Evolutionary conservation across 208 protist species (phyloP), one percentile per base, ranked within the genome.

Genomic region (Trypanosomatidae sp.): DNA sequence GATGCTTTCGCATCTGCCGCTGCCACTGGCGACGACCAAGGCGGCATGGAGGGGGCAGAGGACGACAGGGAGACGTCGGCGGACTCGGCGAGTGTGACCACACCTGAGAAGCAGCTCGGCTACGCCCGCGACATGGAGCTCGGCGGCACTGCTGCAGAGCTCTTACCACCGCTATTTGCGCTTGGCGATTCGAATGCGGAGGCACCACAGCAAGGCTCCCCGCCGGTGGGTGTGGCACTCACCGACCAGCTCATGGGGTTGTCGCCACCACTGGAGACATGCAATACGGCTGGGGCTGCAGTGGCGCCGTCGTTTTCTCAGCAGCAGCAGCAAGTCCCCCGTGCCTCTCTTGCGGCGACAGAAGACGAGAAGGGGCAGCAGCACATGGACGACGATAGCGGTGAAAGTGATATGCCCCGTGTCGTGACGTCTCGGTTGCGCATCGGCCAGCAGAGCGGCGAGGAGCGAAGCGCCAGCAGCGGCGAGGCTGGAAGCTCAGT

Each of bases 41-140:
- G 33, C 39, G 8, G n/a, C 17, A 28, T 53, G 15, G 64, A 9
- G 25, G 22, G 22, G 43, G 30, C 22, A 30, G 66, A 28, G 19
- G 73, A 56, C 12, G 44, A 56, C 12, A 49, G 52, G n/a, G 62
- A 50, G 15, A 58, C 55, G 22, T 64, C 67, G 28, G 41, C 25
- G 13, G 53, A 17, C n/a, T 69, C 69, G 62, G 46, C 28, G 19
- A 74, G 69, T 41, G 69, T 60, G 36, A 56, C 46, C 43, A 79
- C 74, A 19, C 74, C 74, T n/a, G 74, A 79, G 69, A 64, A 79
- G 39, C 66, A 69, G 66, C 49, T 58, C 69, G 52, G 22, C 58
- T n/a, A 44, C 52, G 64, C 53, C 47, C 30, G 1, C 53, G 7
- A 13, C 68, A 43, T 46, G 10, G 68, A 62, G 12, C 55, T 19